Evolutionary conservation across 345 rosid species (phyloP).

Genomic region (Orychophragmus violaceus): DNA sequence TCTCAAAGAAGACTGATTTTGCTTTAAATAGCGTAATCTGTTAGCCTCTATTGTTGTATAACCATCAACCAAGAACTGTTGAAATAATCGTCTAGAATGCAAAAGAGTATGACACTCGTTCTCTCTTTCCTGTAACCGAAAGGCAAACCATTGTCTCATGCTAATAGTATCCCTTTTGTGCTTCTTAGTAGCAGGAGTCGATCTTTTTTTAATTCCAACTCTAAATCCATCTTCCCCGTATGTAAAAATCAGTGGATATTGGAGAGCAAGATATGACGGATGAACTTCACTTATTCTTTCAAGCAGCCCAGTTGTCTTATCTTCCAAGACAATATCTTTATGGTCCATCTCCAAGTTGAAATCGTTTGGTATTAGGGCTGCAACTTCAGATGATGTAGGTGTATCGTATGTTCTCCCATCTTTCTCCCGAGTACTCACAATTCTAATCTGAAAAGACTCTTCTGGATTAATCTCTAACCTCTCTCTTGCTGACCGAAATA

Average conservation of each 20-base stretch:
- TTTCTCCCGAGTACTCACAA: background rate
- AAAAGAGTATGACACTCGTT: background rate
- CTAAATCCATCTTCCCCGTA: background rate
- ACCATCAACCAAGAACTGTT: background rate
- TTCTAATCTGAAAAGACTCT: background rate
- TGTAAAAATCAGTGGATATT: background rate
- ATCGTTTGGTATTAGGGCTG: background rate
- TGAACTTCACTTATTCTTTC: background rate
- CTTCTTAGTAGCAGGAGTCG: background rate
- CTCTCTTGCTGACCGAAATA: background rate
- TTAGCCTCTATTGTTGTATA: background rate
- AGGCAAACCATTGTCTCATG: background rate
- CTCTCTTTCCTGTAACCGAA: background rate
- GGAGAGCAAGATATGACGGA: background rate
- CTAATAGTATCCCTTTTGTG: background rate
- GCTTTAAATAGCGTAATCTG: background rate
- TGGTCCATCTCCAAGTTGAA: background rate
- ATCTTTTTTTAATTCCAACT: background rate
- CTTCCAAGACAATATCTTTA: background rate
- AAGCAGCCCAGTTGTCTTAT: background rate
- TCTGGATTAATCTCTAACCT: background rate
- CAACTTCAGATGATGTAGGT: background rate
- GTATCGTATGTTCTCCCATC: background rate
- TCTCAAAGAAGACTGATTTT: background rate
- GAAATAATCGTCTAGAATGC: background rate